Conservation (phyloP, 306 rosid genomes). For the Medicago truncatula region DNA sequence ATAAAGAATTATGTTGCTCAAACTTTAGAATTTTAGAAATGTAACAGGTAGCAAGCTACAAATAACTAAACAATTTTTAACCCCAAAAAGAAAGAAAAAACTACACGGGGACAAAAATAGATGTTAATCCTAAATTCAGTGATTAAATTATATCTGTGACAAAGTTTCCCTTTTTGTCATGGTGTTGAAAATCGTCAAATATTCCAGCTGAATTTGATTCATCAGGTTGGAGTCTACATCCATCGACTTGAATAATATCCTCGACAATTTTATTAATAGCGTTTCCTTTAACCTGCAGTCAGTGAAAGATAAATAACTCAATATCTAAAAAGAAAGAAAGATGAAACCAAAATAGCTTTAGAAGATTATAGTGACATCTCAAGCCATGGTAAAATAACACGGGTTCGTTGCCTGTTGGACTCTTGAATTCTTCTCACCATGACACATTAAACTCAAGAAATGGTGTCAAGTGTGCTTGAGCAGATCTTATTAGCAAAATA, state of each 20-base stretch:
- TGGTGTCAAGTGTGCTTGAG: background rate
- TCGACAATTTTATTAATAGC: constrained; percentile 55
- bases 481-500: background rate
- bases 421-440: background rate
- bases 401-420: background rate
- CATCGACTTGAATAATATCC: constrained; percentile 44
- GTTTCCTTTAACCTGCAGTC: constrained; percentile 63
- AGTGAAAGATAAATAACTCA: constrained; percentile 21
- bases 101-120: constrained; percentile 1
- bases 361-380: background rate
- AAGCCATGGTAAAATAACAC: constrained; percentile 12
- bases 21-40: background rate
- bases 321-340: background rate
- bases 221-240: constrained; percentile 18
- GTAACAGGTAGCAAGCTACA: background rate
- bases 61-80: background rate
- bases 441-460: constrained; percentile 3
- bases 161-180: background rate
- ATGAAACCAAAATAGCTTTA: background rate
- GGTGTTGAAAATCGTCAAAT: constrained; percentile 1
- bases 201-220: constrained; percentile 18
- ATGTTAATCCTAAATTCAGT: background rate
- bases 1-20: background rate
- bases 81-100: background rate
- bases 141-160: constrained; percentile 5